A percentile compares a stretch with the other conserved stretches of the same genome.
phyloP scores from a whole-genome alignment of 2,329 filamentous ascomycete genomes.

The Sporothrix pallida region DNA sequence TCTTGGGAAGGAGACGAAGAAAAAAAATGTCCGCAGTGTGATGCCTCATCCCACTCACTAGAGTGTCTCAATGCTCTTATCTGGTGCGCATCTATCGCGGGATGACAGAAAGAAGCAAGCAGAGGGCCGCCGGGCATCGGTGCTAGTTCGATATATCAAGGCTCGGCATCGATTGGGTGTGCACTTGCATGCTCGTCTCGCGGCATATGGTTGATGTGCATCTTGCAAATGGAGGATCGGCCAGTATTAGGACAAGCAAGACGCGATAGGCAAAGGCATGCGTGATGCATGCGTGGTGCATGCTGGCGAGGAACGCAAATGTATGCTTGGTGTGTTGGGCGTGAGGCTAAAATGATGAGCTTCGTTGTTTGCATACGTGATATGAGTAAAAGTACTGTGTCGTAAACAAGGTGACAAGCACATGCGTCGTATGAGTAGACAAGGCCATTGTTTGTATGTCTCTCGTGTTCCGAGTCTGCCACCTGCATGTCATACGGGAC shows the following conservation, averaged over 20 bases:
- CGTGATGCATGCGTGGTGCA: background rate
- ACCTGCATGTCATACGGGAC: background rate
- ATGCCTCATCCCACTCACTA: constrained; percentile 5
- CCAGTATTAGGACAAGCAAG: background rate
- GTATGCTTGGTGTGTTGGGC: background rate
- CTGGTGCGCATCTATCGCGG: background rate
- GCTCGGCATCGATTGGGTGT: background rate
- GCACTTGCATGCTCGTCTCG: background rate
- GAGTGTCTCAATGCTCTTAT: background rate
- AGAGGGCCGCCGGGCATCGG: background rate
- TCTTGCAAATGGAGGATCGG: background rate
- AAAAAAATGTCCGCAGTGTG: background rate
- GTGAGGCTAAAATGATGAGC: background rate
- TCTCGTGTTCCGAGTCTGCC: background rate
- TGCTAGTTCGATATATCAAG: background rate
- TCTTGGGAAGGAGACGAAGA: background rate
- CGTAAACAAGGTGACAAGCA: too few species aligned
- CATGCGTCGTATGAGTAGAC: too few species aligned
- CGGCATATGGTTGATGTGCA: background rate
- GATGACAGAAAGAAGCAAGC: background rate
- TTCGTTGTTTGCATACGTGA: background rate
- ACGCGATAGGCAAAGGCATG: background rate
- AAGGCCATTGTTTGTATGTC: background rate
- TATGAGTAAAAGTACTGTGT: too few species aligned
- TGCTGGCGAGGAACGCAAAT: background rate